Conservation (phyloP, 1,284 basidiomycete genomes). For the Peniophora sp. region DNA sequence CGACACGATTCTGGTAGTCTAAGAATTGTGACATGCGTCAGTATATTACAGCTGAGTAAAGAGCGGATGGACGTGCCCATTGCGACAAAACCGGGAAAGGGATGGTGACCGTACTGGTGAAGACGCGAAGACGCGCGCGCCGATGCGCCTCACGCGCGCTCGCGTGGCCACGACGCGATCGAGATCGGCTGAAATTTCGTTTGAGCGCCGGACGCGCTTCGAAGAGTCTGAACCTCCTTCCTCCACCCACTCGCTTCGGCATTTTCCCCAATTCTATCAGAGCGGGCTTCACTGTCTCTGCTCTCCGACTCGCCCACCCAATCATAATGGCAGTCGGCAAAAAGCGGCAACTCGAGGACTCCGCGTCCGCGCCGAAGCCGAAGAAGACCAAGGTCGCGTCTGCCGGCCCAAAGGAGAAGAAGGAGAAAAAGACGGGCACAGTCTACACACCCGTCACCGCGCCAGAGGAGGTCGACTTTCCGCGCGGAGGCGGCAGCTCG, state of each 20-base stretch:
- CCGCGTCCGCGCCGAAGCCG: slow-evolving; percentile 33
- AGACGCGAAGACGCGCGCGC: not conserved
- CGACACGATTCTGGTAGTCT: slow-evolving; percentile 83
- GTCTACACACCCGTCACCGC: slow-evolving; percentile 22
- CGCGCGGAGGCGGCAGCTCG: slow-evolving; percentile 78
- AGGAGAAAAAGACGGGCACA: slow-evolving; percentile 17
- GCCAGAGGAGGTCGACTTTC: slow-evolving; percentile 86
- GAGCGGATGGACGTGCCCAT: no score
- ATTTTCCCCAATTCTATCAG: not conserved
- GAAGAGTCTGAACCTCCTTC: slow-evolving; percentile 3
- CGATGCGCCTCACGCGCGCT: not conserved
- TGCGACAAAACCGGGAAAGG: not conserved
- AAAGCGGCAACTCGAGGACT: slow-evolving; percentile 56
- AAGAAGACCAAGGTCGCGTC: slow-evolving; percentile 45
- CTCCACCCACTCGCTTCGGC: not conserved
- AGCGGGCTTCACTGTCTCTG: not conserved
- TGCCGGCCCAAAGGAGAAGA: slow-evolving; percentile 17
- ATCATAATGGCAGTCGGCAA: slow-evolving; percentile 13
- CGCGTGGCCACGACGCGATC: not conserved
- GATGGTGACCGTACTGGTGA: not conserved
- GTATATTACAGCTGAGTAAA: slow-evolving; percentile 8
- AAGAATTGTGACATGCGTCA: not conserved
- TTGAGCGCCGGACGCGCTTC: no score
- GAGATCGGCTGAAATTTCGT: not conserved
- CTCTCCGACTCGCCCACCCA: not conserved